phyloP scores from a whole-genome alignment of 2,329 filamentous ascomycete genomes.

The Aspergillus fumigatus region DNA sequence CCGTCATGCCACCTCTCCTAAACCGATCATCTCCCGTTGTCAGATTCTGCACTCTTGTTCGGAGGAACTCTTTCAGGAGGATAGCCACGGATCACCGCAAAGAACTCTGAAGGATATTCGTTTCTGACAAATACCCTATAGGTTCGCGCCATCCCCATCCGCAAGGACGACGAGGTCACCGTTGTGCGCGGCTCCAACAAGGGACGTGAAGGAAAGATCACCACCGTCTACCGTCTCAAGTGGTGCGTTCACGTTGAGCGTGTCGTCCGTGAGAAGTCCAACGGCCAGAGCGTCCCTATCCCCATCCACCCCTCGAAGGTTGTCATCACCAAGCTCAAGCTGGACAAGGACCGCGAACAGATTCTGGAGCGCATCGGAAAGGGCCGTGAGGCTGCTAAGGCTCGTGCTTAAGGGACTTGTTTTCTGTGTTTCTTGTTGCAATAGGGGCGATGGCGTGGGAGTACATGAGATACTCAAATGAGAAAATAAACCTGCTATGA shows the following conservation, averaged over 20 bases:
- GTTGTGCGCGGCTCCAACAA: constrained; percentile 93
- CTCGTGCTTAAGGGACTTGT: constrained; percentile 3
- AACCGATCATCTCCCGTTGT: constrained; percentile 1
- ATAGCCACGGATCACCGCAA: background rate
- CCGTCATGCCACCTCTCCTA: background rate
- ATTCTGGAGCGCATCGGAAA: constrained; percentile 46
- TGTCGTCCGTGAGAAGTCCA: constrained; percentile 93
- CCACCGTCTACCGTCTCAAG: constrained; percentile 96
- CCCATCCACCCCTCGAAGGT: constrained; percentile 96
- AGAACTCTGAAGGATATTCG: background rate
- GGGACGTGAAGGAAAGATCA: constrained; percentile 97
- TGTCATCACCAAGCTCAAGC: constrained; percentile 97
- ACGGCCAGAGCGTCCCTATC: constrained; percentile 91
- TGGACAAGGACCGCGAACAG: constrained; percentile 55
- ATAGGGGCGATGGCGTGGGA: constrained; percentile 14
- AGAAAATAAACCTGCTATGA: constrained; percentile 16
- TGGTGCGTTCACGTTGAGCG: constrained; percentile 97
- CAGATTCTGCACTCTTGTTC: background rate
- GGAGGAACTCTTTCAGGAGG: background rate
- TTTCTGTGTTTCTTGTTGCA: constrained; percentile 10
- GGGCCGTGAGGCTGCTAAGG: constrained; percentile 28
- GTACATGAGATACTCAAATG: constrained; percentile 15
- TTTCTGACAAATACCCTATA: constrained; percentile 33
- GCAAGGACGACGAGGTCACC: constrained; percentile 94
- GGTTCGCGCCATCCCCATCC: constrained; percentile 94